Base-by-base conservation (phyloP, 352 stramenopile species). In the Pilasporangium apinafurcum region DNA sequence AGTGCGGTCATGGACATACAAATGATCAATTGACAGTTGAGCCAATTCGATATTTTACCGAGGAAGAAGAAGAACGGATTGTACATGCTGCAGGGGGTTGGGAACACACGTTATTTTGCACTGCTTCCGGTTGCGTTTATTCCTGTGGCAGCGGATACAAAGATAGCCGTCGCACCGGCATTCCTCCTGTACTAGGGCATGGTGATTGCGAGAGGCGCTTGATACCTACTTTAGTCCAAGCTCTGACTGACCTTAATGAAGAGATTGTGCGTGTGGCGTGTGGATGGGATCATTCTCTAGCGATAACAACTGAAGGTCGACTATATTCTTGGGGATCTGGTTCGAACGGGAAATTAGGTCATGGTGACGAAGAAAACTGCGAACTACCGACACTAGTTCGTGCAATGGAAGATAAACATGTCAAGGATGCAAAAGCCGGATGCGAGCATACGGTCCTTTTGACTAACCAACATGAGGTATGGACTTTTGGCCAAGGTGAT, bases 101-200 rank as follows among this genome's bases (percentile, higher is more conserved):
- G 82, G 82, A 93, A 31, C 82, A 93, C 37, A 86, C 82, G 10
- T 44, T 93, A 14, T 88, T 88, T 48, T 86, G 70, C 32, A 65
- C 71, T 14, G 43, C 56, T 20, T 77, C 72, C 14, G 82, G 82
- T 0, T 66, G 72, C 8, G 73, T 85, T 18, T 93, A 84, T 38
- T 82, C 76, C 1, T 83, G 67, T 46, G 82, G 82, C 7, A 86
- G 78, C 8, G 82, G 82, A 12, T 93, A 93, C 53, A 93, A 93
- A 22, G 82, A 93, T 37, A 91, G 77, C 48, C 62, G 82, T 9
- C 64, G 80, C n/a, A 64, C 74, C 12, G 79, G 80, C 2, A 79
- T 92, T 27, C 82, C 82, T 12, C 82, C 82, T n/a, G 82, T 93
- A 3, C 45, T 93, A 18, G 82, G 82, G 0, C 72, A 86, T 37